Conservation (phyloP, 257 asterid genomes). For the Ophiorrhiza pumila region DNA sequence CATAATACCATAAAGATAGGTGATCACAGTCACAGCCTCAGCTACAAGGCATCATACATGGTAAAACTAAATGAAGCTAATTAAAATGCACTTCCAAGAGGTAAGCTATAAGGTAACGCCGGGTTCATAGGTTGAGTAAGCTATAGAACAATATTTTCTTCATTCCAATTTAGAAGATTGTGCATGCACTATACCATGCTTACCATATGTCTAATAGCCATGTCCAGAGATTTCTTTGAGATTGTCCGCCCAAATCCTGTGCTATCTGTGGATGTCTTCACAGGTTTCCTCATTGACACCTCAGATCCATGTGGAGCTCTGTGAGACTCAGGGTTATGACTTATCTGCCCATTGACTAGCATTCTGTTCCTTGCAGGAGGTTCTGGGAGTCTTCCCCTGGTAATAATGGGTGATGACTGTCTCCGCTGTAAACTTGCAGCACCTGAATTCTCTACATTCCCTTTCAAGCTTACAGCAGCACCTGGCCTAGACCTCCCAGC, state of each 20-base stretch:
- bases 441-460: conserved; percentile 48
- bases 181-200: conserved; percentile 6
- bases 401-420: conserved; percentile 72
- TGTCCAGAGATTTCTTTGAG: conserved; percentile 88
- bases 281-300: conserved; percentile 60
- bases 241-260: conserved; percentile 85
- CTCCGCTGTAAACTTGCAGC: conserved; percentile 47
- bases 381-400: conserved; percentile 76
- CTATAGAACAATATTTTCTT: not conserved
- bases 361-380: conserved; percentile 61
- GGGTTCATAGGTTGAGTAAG: not conserved
- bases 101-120: not conserved
- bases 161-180: not conserved
- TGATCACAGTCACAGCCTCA: not conserved
- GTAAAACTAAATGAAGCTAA: not conserved
- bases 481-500: conserved; percentile 97
- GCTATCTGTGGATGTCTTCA: conserved; percentile 64
- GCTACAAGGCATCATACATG: not conserved
- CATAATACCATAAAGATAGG: not conserved
- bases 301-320: conserved; percentile 44
- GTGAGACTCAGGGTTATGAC: conserved; percentile 52
- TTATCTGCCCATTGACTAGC: conserved; percentile 48
- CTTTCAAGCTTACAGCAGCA: conserved; percentile 46
- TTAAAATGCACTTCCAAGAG: not conserved
- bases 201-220: conserved; percentile 96